These are phyloP conservation scores for Globisporangium cederbergense DNA, from an alignment of 352 stramenopile species.

Conservation along the genomic window DNA sequence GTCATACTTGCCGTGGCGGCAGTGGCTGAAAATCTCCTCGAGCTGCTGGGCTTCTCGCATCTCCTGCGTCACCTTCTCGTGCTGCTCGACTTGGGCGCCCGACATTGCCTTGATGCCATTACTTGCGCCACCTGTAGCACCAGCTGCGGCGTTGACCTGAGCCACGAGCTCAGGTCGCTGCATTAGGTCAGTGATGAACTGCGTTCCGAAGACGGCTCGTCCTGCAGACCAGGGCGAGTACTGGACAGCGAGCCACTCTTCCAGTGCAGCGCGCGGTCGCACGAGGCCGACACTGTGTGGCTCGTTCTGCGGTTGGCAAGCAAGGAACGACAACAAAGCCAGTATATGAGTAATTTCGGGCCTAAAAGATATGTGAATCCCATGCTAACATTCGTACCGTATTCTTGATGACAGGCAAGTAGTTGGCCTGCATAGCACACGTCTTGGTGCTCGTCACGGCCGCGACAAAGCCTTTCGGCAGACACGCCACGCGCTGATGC, in stretches of 20 bases:
- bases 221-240: constrained; percentile 92
- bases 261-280: constrained; percentile 69
- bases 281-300: constrained; percentile 86
- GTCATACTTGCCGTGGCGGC: constrained; percentile 88
- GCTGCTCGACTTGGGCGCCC: constrained; percentile 40
- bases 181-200: constrained; percentile 70
- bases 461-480: constrained; percentile 66
- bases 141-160: constrained; percentile 5
- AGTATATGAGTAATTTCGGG: background rate
- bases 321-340: background rate
- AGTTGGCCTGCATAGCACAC: constrained; percentile 77
- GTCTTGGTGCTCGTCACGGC: constrained; percentile 70
- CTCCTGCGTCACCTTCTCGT: constrained; percentile 73
- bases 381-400: constrained; percentile 28
- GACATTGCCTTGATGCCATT: background rate
- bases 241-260: constrained; percentile 87
- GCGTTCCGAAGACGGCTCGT: constrained; percentile 46
- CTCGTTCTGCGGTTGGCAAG: constrained; percentile 51
- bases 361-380: background rate
- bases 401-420: constrained; percentile 70
- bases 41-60: constrained; percentile 88
- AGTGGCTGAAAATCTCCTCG: constrained; percentile 87
- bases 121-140: background rate
- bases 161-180: constrained; percentile 42
- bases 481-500: constrained; percentile 60